Conservation (phyloP, 176 grass and related monocot genomes). For the Rhynchospora breviuscula region DNA sequence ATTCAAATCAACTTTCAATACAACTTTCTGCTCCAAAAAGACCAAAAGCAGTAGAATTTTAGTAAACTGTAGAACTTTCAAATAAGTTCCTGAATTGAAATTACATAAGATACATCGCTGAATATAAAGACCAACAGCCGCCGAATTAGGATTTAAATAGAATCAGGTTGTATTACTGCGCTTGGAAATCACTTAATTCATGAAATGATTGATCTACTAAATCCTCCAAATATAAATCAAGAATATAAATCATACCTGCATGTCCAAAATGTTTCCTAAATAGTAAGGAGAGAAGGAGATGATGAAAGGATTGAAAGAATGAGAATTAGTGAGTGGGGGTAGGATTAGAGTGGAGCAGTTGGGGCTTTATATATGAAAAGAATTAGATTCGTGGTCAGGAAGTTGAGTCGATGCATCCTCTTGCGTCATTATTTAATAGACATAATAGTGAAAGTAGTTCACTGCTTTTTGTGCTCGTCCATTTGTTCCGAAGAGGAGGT, state of each 20-base stretch:
- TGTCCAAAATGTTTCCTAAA: constrained; percentile 3
- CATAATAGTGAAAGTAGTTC: neutral
- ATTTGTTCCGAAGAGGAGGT: neutral
- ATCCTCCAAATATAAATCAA: neutral
- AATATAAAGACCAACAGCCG: too few relatives aligned
- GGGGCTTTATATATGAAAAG: neutral
- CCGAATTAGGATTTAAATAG: neutral
- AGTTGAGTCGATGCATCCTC: neutral
- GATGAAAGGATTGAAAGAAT: neutral
- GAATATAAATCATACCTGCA: constrained; percentile 11
- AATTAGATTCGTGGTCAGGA: neutral
- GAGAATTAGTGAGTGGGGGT: neutral
- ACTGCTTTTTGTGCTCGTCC: neutral
- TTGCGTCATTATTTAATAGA: neutral
- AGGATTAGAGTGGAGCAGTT: neutral
- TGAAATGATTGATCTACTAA: neutral
- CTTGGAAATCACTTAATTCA: too few relatives aligned
- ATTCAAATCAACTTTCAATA: constrained; percentile 75
- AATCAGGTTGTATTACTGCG: neutral
- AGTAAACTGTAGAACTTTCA: neutral
- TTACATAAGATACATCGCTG: neutral
- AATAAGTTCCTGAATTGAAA: neutral
- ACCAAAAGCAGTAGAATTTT: neutral
- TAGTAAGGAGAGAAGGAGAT: neutral
- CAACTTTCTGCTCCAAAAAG: constrained; percentile 39